Evolutionary conservation across 257 asterid genomes (phyloP).

Genomic region (Nicotiana sylvestris): DNA sequence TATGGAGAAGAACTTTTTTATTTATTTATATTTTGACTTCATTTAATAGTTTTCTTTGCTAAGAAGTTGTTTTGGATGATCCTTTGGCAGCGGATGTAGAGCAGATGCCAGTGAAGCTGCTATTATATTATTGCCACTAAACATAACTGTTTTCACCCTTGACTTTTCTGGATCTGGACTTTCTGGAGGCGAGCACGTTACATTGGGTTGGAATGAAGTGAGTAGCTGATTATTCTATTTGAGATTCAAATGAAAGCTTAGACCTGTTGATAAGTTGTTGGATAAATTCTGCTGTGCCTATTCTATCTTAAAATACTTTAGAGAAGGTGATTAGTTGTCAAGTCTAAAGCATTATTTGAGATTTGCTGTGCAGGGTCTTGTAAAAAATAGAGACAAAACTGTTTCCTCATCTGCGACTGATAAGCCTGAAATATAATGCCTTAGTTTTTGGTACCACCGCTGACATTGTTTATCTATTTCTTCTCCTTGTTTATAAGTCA

Average conservation of each 20-base stretch:
- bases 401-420: neutral
- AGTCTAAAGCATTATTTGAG: neutral
- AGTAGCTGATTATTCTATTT: conserved; percentile 25
- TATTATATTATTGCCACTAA: conserved; percentile 75
- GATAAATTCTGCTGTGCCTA: neutral
- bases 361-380: neutral
- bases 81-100: conserved; percentile 77
- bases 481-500: neutral
- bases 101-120: conserved; percentile 99
- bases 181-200: conserved; percentile 93
- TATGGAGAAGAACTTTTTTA: neutral
- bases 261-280: neutral
- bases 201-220: conserved; percentile 95
- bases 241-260: neutral
- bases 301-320: neutral
- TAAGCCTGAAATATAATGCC: conserved; percentile 1
- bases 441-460: neutral
- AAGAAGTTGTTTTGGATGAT: conserved; percentile 23
- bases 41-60: neutral
- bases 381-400: neutral
- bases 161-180: conserved; percentile 98
- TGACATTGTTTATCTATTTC: neutral
- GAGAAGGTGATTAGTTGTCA: neutral
- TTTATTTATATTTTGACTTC: neutral
- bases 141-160: conserved; percentile 79